Evolutionary conservation across 148 eudicot species (phyloP).

Genomic region (Arbutus unedo): DNA sequence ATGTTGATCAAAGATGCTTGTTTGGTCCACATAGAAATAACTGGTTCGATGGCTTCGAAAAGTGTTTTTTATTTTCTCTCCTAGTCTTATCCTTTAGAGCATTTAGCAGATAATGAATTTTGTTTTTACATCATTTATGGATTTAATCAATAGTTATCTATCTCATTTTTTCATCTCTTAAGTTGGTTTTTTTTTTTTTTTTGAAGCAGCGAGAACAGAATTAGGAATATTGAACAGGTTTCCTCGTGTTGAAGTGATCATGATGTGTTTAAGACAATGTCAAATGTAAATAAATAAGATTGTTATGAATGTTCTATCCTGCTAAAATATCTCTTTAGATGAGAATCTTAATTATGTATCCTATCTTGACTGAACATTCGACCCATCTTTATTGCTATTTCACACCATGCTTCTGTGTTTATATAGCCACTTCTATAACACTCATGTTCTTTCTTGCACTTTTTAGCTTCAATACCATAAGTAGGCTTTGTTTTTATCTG

Average conservation of each 20-base stretch:
- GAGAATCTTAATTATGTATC: background rate
- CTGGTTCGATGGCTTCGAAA: no score
- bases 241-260: background rate
- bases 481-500: background rate
- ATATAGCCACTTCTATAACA: background rate
- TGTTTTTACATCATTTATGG: background rate
- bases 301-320: background rate
- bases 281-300: background rate
- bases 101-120: background rate
- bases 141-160: background rate
- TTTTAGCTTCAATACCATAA: background rate
- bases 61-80: background rate
- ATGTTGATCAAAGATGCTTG: no score
- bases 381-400: background rate
- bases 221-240: background rate
- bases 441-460: background rate
- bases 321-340: background rate
- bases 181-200: background rate
- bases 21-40: no score
- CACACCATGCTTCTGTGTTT: background rate
- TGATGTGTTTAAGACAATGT: background rate
- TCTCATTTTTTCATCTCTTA: background rate
- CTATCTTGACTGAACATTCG: background rate
- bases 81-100: background rate
- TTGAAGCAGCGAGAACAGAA: background rate